These are phyloP conservation scores for Neobulgaria alba DNA, from an alignment of 2,329 filamentous ascomycete genomes.

Conservation along the genomic window DNA sequence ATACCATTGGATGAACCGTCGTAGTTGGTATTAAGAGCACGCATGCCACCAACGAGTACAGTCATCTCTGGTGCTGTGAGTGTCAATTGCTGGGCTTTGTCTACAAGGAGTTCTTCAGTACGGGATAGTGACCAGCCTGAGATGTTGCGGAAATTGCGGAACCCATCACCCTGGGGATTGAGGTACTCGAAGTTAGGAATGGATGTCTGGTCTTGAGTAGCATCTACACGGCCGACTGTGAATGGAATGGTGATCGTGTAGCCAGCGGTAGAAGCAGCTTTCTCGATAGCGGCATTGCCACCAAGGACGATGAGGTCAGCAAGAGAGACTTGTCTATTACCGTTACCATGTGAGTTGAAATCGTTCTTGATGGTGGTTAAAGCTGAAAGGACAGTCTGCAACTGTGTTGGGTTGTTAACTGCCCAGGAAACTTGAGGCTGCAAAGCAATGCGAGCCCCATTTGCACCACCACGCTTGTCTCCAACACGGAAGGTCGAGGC, in stretches of 20 bases:
- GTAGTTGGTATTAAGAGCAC: slow-evolving; percentile 46
- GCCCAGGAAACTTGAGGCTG: slow-evolving; percentile 63
- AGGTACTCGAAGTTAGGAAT: slow-evolving; percentile 43
- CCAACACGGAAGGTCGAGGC: slow-evolving; percentile 64
- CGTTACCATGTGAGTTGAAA: slow-evolving; percentile 40
- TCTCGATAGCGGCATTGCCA: slow-evolving; percentile 46
- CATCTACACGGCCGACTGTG: slow-evolving; percentile 48
- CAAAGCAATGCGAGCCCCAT: slow-evolving; percentile 69
- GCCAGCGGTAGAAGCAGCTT: slow-evolving; percentile 30
- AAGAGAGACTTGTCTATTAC: slow-evolving; percentile 40
- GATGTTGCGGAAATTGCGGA: slow-evolving; percentile 49
- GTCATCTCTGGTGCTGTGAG: slow-evolving; percentile 47
- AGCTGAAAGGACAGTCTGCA: slow-evolving; percentile 30
- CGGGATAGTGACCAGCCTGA: slow-evolving; percentile 38
- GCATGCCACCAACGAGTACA: slow-evolving; percentile 47
- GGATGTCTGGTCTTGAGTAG: slow-evolving; percentile 47
- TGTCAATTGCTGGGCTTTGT: slow-evolving; percentile 47
- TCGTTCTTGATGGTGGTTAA: slow-evolving; percentile 37
- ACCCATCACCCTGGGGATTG: slow-evolving; percentile 45
- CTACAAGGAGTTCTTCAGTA: slow-evolving; percentile 47
- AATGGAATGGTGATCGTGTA: slow-evolving; percentile 40
- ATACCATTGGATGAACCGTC: slow-evolving; percentile 45
- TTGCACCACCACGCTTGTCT: slow-evolving; percentile 77
- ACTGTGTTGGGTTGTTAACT: slow-evolving; percentile 64
- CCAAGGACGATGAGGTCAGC: slow-evolving; percentile 52